phyloP scores from a whole-genome alignment of 2,329 filamentous ascomycete species.

The Verruconis gallopava region DNA sequence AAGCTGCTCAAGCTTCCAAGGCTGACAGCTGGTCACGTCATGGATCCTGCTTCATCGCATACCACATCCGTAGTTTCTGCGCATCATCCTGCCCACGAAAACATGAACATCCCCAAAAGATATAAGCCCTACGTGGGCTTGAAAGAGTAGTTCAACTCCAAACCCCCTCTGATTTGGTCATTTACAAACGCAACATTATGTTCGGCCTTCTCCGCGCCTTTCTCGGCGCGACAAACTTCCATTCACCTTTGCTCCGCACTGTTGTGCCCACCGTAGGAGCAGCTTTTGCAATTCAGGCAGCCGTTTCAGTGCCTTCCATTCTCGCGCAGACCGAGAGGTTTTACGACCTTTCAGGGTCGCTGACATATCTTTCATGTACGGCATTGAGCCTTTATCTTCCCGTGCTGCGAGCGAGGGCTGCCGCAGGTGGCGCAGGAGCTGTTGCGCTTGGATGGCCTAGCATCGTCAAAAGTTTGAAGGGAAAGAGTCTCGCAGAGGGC shows the following conservation, averaged over 20 bases:
- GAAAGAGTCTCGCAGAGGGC: conserved; percentile 14
- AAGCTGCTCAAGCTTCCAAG: no score
- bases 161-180: not conserved
- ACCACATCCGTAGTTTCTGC: no score
- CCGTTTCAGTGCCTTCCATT: conserved; percentile 50
- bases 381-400: conserved; percentile 50
- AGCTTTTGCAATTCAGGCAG: conserved; percentile 50
- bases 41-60: not conserved
- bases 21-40: no score
- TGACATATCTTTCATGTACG: conserved; percentile 54
- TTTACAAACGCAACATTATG: conserved; percentile 3
- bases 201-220: conserved; percentile 7
- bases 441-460: conserved; percentile 16
- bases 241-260: conserved; percentile 45
- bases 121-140: conserved; percentile 1
- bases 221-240: conserved; percentile 8
- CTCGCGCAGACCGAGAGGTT: conserved; percentile 48
- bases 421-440: conserved; percentile 31
- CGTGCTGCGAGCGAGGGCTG: conserved; percentile 40
- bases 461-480: conserved; percentile 4
- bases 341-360: conserved; percentile 54
- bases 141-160: not conserved
- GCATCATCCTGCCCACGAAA: not conserved
- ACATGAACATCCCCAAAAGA: not conserved
- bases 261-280: conserved; percentile 48